phyloP scores from a whole-genome alignment of 495 filamentous ascomycete genomes.

The Usnea hakonensis region DNA sequence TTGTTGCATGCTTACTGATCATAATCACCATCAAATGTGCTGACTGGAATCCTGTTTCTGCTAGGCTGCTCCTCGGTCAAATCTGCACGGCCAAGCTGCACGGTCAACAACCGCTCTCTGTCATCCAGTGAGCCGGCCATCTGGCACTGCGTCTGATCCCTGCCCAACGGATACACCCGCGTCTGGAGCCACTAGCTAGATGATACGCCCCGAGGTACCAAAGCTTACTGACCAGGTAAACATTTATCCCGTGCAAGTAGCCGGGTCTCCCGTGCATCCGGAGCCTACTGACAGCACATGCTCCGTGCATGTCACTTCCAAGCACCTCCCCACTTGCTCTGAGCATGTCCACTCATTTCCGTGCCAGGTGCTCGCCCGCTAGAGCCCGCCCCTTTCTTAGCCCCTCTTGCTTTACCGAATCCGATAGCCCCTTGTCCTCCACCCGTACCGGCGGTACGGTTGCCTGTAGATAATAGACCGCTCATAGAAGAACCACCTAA shows the following conservation, averaged over 20 bases:
- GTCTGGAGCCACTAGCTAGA: not conserved
- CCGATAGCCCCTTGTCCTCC: slow-evolving; percentile 4
- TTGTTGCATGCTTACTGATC: not conserved
- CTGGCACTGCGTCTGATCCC: slow-evolving; percentile 2
- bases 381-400: slow-evolving; percentile 15
- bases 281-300: not conserved
- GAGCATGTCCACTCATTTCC: slow-evolving; percentile 1
- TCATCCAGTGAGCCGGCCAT: not conserved
- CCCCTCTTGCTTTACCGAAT: slow-evolving; percentile 11
- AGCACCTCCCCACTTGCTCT: not conserved
- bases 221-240: slow-evolving; percentile 5
- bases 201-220: not conserved
- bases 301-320: not conserved
- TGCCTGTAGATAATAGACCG: slow-evolving; percentile 10
- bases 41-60: not conserved
- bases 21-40: not conserved
- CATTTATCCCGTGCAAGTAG: not conserved
- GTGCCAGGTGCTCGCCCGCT: not conserved
- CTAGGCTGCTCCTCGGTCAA: not conserved
- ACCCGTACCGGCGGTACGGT: slow-evolving; percentile 6
- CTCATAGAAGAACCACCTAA: slow-evolving; percentile 17
- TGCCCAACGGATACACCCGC: slow-evolving; percentile 1
- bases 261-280: not conserved
- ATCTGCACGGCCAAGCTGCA: not conserved
- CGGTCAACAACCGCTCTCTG: not conserved